phyloP scores from a whole-genome alignment of 2,329 filamentous ascomycete species.

The Fusarium sp. region DNA sequence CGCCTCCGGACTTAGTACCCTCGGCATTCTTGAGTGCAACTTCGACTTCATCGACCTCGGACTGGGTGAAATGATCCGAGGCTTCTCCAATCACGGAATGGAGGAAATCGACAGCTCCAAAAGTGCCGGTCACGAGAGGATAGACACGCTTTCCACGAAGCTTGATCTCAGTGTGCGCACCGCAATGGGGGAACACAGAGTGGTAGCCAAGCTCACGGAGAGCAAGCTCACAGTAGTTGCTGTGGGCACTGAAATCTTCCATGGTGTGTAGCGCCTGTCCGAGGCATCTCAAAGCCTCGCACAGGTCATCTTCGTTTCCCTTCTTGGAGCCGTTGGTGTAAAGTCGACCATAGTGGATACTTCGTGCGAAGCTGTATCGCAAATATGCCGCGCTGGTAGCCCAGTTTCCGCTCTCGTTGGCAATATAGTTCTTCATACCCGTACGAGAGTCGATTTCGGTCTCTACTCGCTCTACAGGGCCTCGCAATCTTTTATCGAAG shows the following conservation, averaged over 20 bases:
- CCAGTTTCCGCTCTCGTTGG: conserved; percentile 89
- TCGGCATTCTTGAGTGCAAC: conserved; percentile 78
- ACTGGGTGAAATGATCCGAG: conserved; percentile 86
- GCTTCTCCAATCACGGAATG: conserved; percentile 84
- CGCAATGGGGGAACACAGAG: conserved; percentile 83
- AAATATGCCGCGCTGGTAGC: conserved; percentile 91
- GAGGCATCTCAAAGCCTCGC: conserved; percentile 80
- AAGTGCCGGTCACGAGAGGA: conserved; percentile 78
- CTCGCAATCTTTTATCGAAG: conserved; percentile 84
- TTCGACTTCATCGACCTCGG: conserved; percentile 85
- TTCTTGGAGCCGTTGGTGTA: conserved; percentile 75
- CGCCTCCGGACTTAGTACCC: conserved; percentile 55
- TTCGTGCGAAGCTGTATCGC: conserved; percentile 77
- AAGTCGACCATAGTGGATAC: conserved; percentile 81
- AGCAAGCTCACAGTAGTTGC: conserved; percentile 84
- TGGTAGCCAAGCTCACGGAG: conserved; percentile 83
- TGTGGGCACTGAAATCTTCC: conserved; percentile 84
- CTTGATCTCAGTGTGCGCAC: conserved; percentile 73
- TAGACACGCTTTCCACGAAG: conserved; percentile 74
- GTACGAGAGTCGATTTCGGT: conserved; percentile 79
- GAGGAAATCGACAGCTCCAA: conserved; percentile 86
- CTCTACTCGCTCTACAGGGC: conserved; percentile 78
- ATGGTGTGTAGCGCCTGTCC: conserved; percentile 82
- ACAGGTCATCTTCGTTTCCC: conserved; percentile 82
- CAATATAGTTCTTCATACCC: conserved; percentile 99